Conservation (phyloP, 2,329 filamentous ascomycete genomes). For the Rhinocladiella similis region DNA sequence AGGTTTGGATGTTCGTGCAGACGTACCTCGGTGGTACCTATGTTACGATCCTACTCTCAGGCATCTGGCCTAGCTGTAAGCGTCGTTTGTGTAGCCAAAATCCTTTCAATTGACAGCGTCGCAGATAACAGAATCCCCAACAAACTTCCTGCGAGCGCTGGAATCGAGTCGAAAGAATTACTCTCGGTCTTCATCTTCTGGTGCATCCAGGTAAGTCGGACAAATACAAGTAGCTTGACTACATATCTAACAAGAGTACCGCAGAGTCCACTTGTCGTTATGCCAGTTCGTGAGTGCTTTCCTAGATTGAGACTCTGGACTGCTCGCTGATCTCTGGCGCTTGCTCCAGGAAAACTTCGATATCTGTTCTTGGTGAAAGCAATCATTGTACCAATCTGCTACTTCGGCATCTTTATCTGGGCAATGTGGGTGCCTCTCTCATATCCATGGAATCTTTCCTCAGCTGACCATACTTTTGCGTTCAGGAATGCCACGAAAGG, state of each 20-base stretch:
- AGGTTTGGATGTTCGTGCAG: no score
- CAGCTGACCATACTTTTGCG: not conserved
- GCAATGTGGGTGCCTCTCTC: not conserved
- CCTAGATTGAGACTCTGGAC: no score
- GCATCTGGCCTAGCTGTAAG: not conserved
- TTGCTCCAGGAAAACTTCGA: not conserved
- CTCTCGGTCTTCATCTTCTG: not conserved
- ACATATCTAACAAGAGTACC: no score
- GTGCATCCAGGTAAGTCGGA: not conserved
- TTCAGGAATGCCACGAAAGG: not conserved
- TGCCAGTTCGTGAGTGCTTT: not conserved
- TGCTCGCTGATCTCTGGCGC: no score
- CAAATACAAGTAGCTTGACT: no score
- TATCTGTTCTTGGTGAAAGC: slow-evolving; percentile 6
- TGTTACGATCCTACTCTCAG: not conserved
- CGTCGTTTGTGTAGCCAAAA: not conserved
- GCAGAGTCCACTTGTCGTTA: not conserved
- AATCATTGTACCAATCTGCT: slow-evolving; percentile 8
- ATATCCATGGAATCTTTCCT: not conserved
- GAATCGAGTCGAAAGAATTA: not conserved
- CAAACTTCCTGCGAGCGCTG: not conserved
- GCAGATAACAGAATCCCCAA: not conserved
- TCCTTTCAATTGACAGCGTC: not conserved
- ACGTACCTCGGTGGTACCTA: no score
- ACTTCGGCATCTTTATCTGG: slow-evolving; percentile 6